Percentiles rank a stretch among this genome's conserved stretches.
Evolutionary conservation across 2,329 filamentous ascomycete species (phyloP).

Genomic region (Ophiocordyceps camponoti-leonardi): DNA sequence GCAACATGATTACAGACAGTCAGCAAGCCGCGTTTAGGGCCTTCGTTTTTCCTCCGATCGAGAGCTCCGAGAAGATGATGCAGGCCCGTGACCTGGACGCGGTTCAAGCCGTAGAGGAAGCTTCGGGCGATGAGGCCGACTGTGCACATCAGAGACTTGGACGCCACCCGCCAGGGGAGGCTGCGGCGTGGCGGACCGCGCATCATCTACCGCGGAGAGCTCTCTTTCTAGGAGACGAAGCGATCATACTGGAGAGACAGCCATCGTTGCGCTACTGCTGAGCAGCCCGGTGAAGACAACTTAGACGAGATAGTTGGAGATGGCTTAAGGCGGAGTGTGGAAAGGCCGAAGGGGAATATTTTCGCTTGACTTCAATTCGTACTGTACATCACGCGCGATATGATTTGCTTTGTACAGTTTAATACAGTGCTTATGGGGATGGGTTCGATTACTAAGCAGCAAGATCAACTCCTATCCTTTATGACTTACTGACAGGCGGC

Average conservation of each 20-base stretch:
- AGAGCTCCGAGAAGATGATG: constrained; percentile 59
- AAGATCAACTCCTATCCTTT: too few relatives aligned
- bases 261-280: not conserved
- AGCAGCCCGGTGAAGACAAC: too few relatives aligned
- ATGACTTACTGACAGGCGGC: too few relatives aligned
- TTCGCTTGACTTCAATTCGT: too few relatives aligned
- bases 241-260: not conserved
- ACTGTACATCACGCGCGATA: too few relatives aligned
- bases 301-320: too few relatives aligned
- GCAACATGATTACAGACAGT: constrained; percentile 40
- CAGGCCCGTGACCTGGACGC: constrained; percentile 59
- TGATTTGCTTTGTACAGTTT: too few relatives aligned
- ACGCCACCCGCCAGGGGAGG: constrained; percentile 54
- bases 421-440: too few relatives aligned
- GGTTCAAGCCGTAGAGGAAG: constrained; percentile 62
- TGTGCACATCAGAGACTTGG: constrained; percentile 57
- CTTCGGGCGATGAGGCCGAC: constrained; percentile 52
- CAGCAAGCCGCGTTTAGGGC: constrained; percentile 59
- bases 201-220: not conserved
- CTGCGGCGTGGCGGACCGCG: constrained; percentile 28
- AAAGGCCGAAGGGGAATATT: too few relatives aligned
- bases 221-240: not conserved
- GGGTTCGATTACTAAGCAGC: too few relatives aligned
- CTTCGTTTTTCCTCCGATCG: constrained; percentile 49
- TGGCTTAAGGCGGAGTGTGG: too few relatives aligned